These are phyloP conservation scores for Penicillium subrubescens DNA, from an alignment of 495 filamentous ascomycete genomes.

Conservation along the genomic window DNA sequence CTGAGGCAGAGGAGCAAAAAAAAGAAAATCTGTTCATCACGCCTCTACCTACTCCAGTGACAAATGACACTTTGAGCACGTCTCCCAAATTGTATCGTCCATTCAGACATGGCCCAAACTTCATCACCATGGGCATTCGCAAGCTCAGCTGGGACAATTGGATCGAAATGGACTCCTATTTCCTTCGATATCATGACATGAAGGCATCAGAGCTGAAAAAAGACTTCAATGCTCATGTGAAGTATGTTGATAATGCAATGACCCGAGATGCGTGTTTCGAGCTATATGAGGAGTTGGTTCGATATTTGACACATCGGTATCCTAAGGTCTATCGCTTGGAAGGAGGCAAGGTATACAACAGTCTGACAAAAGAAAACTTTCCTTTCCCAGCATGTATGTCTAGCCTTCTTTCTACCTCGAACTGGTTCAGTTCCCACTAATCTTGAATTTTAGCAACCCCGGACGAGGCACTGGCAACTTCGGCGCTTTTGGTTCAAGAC, in stretches of 20 bases:
- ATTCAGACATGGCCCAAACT: slow-evolving; percentile 67
- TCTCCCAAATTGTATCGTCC: slow-evolving; percentile 73
- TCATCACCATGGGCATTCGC: slow-evolving; percentile 76
- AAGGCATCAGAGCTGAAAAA: slow-evolving; percentile 61
- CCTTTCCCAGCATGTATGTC: slow-evolving; percentile 60
- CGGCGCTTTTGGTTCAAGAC: slow-evolving; percentile 68
- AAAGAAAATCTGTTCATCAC: slow-evolving; percentile 10
- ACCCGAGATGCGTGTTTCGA: slow-evolving; percentile 66
- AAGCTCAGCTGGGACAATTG: slow-evolving; percentile 69
- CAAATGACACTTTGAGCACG: slow-evolving; percentile 32
- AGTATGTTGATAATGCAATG: slow-evolving; percentile 36
- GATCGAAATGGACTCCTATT: slow-evolving; percentile 79
- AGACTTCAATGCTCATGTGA: slow-evolving; percentile 19
- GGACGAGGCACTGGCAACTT: slow-evolving; percentile 65
- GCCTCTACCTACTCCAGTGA: slow-evolving; percentile 13
- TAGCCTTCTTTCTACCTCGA: not conserved
- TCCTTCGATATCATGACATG: slow-evolving; percentile 62
- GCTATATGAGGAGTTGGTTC: slow-evolving; percentile 66
- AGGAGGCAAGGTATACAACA: slow-evolving; percentile 60
- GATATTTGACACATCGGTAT: slow-evolving; percentile 70
- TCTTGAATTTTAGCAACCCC: slow-evolving; percentile 2
- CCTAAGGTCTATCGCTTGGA: slow-evolving; percentile 63
- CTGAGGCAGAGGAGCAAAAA: not conserved
- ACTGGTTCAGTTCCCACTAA: not conserved
- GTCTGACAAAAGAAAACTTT: slow-evolving; percentile 65